Conservation (phyloP, 2,329 filamentous ascomycete genomes). For the Penicillium sp. region DNA sequence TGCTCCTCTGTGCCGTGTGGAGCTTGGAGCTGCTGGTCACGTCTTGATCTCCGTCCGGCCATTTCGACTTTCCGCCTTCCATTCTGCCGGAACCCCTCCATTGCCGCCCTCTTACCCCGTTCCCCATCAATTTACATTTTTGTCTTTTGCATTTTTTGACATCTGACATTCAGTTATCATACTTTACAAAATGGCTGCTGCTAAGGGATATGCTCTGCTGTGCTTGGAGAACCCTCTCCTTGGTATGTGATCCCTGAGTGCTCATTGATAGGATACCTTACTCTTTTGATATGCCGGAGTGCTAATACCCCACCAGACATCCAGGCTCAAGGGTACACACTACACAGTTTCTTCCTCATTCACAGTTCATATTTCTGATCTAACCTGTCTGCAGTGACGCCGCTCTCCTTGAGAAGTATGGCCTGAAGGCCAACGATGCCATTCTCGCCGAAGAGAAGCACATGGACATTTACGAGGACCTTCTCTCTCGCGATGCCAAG, state of each 20-base stretch:
- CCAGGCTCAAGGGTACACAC: constrained; percentile 64
- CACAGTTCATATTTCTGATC: constrained; percentile 6
- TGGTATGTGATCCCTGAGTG: constrained; percentile 46
- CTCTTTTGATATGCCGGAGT: constrained; percentile 1
- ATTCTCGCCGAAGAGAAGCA: constrained; percentile 95
- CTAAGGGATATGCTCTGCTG: constrained; percentile 79
- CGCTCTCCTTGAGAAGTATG: constrained; percentile 84
- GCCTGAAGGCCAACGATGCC: constrained; percentile 90
- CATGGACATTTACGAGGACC: constrained; percentile 82
- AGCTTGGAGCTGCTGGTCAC: not conserved
- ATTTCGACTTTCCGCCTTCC: constrained; percentile 12
- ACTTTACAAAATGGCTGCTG: constrained; percentile 57
- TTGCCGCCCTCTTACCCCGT: constrained; percentile 8
- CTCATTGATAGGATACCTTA: not conserved
- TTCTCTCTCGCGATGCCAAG: constrained; percentile 86
- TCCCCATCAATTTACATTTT: constrained; percentile 4
- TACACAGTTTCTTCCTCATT: constrained; percentile 1
- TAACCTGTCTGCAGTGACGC: constrained; percentile 55
- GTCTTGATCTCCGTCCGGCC: not conserved
- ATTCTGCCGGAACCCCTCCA: constrained; percentile 22
- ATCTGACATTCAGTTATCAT: constrained; percentile 7
- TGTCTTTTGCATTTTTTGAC: not conserved
- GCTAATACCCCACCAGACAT: constrained; percentile 59
- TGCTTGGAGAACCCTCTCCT: constrained; percentile 97
- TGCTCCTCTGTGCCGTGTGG: not conserved